These are phyloP conservation scores for Xylariaceae sp. DNA, from an alignment of 2,329 filamentous ascomycete species.

Conservation along the genomic window DNA sequence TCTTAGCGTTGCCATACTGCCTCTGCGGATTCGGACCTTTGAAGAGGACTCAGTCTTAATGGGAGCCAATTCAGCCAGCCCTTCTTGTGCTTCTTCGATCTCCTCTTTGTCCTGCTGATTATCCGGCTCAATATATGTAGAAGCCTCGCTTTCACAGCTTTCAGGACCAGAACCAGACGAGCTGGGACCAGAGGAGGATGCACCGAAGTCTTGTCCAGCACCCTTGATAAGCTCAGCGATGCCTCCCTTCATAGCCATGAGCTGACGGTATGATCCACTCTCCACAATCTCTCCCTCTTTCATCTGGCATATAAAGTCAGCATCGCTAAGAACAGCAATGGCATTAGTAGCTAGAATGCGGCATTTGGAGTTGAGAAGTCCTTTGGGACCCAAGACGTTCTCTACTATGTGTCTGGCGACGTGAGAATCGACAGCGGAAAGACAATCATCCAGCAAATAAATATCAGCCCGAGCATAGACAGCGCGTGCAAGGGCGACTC, in stretches of 20 bases:
- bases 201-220: constrained; percentile 53
- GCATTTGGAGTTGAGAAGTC: constrained; percentile 78
- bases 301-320: constrained; percentile 81
- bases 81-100: constrained; percentile 73
- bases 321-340: constrained; percentile 82
- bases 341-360: constrained; percentile 92
- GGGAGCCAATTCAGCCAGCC: constrained; percentile 67
- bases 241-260: constrained; percentile 90
- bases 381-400: constrained; percentile 80
- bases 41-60: constrained; percentile 54
- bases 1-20: constrained; percentile 75
- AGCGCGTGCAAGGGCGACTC: constrained; percentile 83
- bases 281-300: constrained; percentile 80
- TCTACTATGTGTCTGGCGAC: constrained; percentile 93
- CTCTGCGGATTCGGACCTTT: constrained; percentile 52
- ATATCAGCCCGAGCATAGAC: constrained; percentile 97
- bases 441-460: constrained; percentile 87
- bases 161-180: constrained; percentile 36
- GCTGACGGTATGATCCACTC: constrained; percentile 81
- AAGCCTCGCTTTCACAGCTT: constrained; percentile 49
- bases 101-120: constrained; percentile 55
- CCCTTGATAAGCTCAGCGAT: constrained; percentile 80
- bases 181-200: constrained; percentile 34
- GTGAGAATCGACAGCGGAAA: constrained; percentile 97
- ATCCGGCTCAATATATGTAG: constrained; percentile 51